Base-by-base conservation (phyloP, 169 alveolate species). In the Cryptosporidium sp. region DNA sequence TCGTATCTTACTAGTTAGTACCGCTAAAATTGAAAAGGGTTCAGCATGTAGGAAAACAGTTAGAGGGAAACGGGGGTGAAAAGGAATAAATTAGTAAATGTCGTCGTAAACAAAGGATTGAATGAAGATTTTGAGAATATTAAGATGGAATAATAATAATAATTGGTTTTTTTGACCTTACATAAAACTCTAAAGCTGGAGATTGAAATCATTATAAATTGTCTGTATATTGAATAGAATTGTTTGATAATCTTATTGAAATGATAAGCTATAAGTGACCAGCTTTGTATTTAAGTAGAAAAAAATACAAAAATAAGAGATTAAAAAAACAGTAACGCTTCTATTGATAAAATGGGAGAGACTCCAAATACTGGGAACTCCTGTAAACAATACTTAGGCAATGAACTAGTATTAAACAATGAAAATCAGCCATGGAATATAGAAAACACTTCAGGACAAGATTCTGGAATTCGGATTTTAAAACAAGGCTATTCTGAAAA, bases 31-130 rank as follows among this genome's bases (percentile, higher is more conserved):
- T 16, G 8, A 7, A 35, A 52, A 51, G 37, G 70, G 41, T 55
- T 73, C 41, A 52, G 86, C 86, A 73, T 73, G 70, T 73, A 73
- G 71, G 70, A 52, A 59, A 33, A 52, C 52, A 55, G 52, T 52
- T 52, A 73, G 86, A 73, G 86, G 86, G 86, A 73, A 73, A 73
- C 58, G 86, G 70, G 86, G 86, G 86, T 73, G 70, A 29, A 71
- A 31, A 23, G 23, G 68, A 16, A 73, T 45, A 35, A 55, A 73
- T 52, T 52, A 73, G 35, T 73, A 37, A 73, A 73, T 73, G 86
- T 73, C 86, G 85, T 71, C 67, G 70, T 73, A 73, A 33, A 52
- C 26, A 73, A 39, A 55, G 68, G 52, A 55, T 21, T 31, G 70
- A 69, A 14, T 69, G 58, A 10, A 69, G 41, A 41, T 69, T 41